Base-by-base conservation (phyloP, 2,329 filamentous ascomycete genomes). In the Xylariaceae sp. region DNA sequence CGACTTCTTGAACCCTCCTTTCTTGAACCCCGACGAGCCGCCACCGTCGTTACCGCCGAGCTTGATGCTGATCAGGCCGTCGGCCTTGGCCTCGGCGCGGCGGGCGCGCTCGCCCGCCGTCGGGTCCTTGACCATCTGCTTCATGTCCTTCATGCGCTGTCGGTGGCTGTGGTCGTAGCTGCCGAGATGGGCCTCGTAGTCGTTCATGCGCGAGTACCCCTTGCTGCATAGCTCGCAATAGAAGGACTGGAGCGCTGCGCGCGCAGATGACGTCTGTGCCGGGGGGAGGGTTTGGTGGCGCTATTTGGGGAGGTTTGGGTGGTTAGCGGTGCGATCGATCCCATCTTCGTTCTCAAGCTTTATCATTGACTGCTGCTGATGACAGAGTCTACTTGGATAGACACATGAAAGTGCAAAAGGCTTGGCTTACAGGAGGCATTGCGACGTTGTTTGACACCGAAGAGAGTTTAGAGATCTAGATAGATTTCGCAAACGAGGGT, bases 81-180 rank as follows among this genome's bases (percentile, higher is more conserved):
- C 79, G 34, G 80, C 79, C 58, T 83, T 83, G 36, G 80, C 80
- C 57, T 87, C 81, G 23, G 79, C 77, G 53, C 78, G 79, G n/a
- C 81, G 70, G 2, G 83, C 79, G 50, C 79, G 77, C 15, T 72
- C 75, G 11, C 71, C 74, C 16, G 78, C 80, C 38, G 72, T 74
- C 2, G 84, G 80, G 50, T 88, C 82, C 50, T 82, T 79, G 21
- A 84, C 81, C 70, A 89, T 83, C 55, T 85, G 81, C 64, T 88
- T 88, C 85, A 90, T 88, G 55, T 92, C 85, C 63, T 87, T 86
- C 42, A 89, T 76, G 34, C 86, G 83, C 67, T 94, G 88, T 61
- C 88, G 89, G 65, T 98, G 92, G 53, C 86, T 85, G 65, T 98
- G 92, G 59, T 97, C 92, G 64, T 97, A 97, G 55, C 85, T 92